phyloP scores from a whole-genome alignment of 768 basidiomycete genomes.

The Phylloporus sp. region DNA sequence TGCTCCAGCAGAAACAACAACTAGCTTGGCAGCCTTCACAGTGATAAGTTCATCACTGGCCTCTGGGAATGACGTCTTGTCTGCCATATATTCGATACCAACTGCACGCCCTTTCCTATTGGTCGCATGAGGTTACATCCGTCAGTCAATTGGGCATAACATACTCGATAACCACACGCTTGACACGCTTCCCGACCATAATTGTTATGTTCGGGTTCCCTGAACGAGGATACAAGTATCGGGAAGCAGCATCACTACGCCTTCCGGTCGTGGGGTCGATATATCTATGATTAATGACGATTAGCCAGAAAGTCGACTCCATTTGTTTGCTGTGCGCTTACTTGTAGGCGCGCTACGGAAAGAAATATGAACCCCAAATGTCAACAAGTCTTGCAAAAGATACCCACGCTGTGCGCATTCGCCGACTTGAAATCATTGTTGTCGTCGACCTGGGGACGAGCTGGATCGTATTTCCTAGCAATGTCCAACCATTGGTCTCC shows the following conservation, averaged over 20 bases:
- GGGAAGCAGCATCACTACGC: constrained; percentile 31
- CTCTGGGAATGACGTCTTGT: constrained; percentile 21
- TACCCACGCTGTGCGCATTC: constrained; percentile 23
- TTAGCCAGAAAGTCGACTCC: neutral
- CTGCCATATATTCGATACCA: constrained; percentile 34
- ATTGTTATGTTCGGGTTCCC: constrained; percentile 29
- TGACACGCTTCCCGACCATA: constrained; percentile 22
- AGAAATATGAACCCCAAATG: neutral
- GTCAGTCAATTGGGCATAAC: neutral
- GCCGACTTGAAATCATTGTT: constrained; percentile 38
- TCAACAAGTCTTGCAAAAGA: neutral
- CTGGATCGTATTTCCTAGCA: constrained; percentile 43
- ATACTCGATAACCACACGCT: constrained; percentile 7
- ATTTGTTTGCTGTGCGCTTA: neutral
- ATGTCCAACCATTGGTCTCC: constrained; percentile 44
- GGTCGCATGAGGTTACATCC: no score
- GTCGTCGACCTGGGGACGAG: constrained; percentile 41
- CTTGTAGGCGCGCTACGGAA: constrained; percentile 15
- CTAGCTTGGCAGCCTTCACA: constrained; percentile 20
- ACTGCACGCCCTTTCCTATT: constrained; percentile 32
- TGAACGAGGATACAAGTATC: constrained; percentile 34
- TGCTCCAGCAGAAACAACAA: no score
- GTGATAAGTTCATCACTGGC: constrained; percentile 16
- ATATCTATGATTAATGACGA: constrained; percentile 38
- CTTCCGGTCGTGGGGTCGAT: constrained; percentile 40